Evolutionary conservation across 2,329 filamentous ascomycete genomes (phyloP).

Genomic region (Nothophoma quercina): DNA sequence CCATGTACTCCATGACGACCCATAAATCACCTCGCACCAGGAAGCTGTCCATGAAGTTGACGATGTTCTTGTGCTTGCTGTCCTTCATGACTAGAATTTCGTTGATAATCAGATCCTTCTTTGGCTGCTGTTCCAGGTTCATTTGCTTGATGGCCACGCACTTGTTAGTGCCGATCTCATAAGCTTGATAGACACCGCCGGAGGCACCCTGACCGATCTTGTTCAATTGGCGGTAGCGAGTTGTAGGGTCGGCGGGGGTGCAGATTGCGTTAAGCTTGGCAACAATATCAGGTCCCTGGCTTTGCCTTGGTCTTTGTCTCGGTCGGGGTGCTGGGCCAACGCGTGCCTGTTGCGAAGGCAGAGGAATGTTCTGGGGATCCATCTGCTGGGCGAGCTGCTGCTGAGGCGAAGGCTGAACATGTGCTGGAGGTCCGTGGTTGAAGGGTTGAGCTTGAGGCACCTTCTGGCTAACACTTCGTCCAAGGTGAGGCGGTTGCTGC

Average conservation of each 20-base stretch:
- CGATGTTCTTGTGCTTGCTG: conserved; percentile 96
- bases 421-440: conserved; percentile 37
- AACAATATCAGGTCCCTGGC: conserved; percentile 81
- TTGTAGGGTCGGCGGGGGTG: conserved; percentile 85
- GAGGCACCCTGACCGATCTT: conserved; percentile 99
- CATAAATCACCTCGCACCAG: conserved; percentile 88
- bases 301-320: conserved; percentile 80
- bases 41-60: conserved; percentile 99
- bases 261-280: conserved; percentile 87
- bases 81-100: conserved; percentile 99
- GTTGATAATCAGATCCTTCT: conserved; percentile 99
- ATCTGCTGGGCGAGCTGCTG: conserved; percentile 54
- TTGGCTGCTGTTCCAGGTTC: conserved; percentile 97
- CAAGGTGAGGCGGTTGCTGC: conserved; percentile 64
- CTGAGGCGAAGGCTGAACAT: conserved; percentile 61
- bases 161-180: conserved; percentile 81
- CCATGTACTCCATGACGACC: conserved; percentile 99
- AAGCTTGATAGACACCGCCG: conserved; percentile 92
- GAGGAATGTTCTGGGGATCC: conserved; percentile 53
- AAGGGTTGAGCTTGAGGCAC: conserved; percentile 41
- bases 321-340: conserved; percentile 70
- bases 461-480: conserved; percentile 77
- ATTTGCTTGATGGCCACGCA: conserved; percentile 99
- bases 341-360: conserved; percentile 57
- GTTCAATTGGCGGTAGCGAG: conserved; percentile 83